Base-by-base conservation (phyloP, 306 rosid species). In the Fragaria vesca region DNA sequence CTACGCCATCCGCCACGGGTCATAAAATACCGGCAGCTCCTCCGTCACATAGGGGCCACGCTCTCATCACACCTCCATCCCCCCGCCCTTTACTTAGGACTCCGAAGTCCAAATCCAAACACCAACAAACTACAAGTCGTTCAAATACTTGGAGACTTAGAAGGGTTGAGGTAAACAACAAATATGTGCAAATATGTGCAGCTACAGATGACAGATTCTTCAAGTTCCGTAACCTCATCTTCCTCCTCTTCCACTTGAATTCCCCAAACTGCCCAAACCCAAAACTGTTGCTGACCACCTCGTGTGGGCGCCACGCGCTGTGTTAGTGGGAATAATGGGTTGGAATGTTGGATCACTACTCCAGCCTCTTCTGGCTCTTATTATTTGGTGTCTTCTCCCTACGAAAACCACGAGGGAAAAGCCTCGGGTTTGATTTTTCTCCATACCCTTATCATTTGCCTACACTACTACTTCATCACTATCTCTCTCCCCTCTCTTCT, bases 271-370 rank as follows among this genome's bases (percentile, higher is more conserved):
- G 45, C 45, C 45, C 45, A 6, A 42, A 42, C 45, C 45, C 9
- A 1, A 42, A 38, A 38, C 42, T 38, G 42, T 38, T 5, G 1
- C 42, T 38, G 42, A 38, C 42, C 45, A 42, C 45, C 82, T 81
- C 87, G 86, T 89, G 63, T 66, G 65, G 73, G 76, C 72, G 67
- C 55, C 89, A 57, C 81, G 80, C 71, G 73, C 65, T 42, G 87
- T 78, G 47, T 85, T 79, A 0, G 74, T 32, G 61, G 87, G 81
- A 48, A 81, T 54, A 54, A 18, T 87, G 84, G 86, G 86, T 55
- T 90, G 86, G 84, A 87, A 78, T 91, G 90, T 85, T 85, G 93
- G 83, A 83, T 90, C 90, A 82, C 79, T 84, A 82, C 82, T 88
- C 90, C 0, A 81, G 81, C 80, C 87, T 88, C 61, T 93, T 93